Base-by-base conservation (phyloP, 306 rosid genomes). In the Malus orientalis region DNA sequence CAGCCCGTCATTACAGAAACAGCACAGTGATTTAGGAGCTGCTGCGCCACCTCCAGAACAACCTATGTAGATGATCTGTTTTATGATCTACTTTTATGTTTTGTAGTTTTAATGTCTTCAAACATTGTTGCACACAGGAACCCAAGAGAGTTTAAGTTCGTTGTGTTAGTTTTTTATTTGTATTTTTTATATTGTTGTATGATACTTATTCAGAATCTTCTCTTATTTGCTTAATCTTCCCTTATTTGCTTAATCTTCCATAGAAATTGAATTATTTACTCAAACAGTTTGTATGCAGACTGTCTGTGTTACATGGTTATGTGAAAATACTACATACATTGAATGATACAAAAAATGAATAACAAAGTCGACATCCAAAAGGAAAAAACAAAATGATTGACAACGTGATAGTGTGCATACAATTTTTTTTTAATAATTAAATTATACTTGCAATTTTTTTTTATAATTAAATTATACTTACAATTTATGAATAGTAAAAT, bases 1-100 rank as follows among this genome's bases (percentile, higher is more conserved):
- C 9, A 86, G 70, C 85, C 89, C 97, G 36, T 30, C 83, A 57
- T 69, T 89, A 59, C 81, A 84, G 57, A 89, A 42, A 87, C 93
- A 86, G 57, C 30, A 79, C 74, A 80, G 87, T 40, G 80, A 87
- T 73, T 19, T 81, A 76, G 70, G 77, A 66, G 74, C 45, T 16
- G 70, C 74, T 60, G 71, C 73, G 8, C 82, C 76, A 22, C 78
- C 81, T 51, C 12, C 71, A 19, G 51, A 73, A 61, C 60, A 54
- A 62, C 60, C 70, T 6, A 74, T 27, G 60, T 74, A 74, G 70
- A 61, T 74, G 61, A 58, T 73, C 33, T 40, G 23, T 30, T 38
- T 14, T 11, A 20, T 33, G 23, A 18, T 18, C 12, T 29, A 12
- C 51, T 49, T 61, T 25, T 59, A n/a, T 29, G 7, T 8, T 58